Evolutionary conservation across 768 basidiomycete species (phyloP).

Genomic region (Leccinellum rugosiceps): DNA sequence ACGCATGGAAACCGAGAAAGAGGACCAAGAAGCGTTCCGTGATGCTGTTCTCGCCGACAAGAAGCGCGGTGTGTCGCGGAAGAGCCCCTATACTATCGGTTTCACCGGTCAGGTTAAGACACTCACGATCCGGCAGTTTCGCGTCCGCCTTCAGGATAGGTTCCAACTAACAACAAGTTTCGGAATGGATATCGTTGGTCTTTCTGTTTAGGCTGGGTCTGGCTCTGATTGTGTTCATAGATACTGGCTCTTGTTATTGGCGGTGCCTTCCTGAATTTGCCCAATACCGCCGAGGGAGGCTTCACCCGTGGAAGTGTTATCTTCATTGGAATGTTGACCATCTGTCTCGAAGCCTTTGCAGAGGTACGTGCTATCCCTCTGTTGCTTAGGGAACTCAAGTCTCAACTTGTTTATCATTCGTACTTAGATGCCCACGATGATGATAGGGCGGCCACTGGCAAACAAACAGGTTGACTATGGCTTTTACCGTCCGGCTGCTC

Average conservation of each 20-base stretch:
- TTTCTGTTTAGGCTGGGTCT: not conserved
- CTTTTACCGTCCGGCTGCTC: constrained; percentile 64
- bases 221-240: constrained; percentile 5
- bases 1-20: constrained; percentile 54
- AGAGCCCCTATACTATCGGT: constrained; percentile 81
- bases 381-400: not conserved
- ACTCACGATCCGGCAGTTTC: constrained; percentile 70
- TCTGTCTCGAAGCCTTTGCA: constrained; percentile 68
- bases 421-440: constrained; percentile 62
- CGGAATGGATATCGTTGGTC: constrained; percentile 52
- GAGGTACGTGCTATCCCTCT: constrained; percentile 46
- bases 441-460: constrained; percentile 76
- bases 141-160: constrained; percentile 67
- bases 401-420: not conserved
- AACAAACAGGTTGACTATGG: constrained; percentile 65
- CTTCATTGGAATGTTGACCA: constrained; percentile 65
- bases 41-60: constrained; percentile 74
- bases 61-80: constrained; percentile 70
- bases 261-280: constrained; percentile 69
- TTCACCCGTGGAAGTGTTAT: constrained; percentile 87
- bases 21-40: constrained; percentile 75
- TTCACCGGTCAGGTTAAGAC: constrained; percentile 72
- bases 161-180: constrained; percentile 77
- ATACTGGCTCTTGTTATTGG: constrained; percentile 58
- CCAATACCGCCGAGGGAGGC: constrained; percentile 70